phyloP scores from a whole-genome alignment of 164 flowering plant species.

The Kalanchoe fedtschenkoi region DNA sequence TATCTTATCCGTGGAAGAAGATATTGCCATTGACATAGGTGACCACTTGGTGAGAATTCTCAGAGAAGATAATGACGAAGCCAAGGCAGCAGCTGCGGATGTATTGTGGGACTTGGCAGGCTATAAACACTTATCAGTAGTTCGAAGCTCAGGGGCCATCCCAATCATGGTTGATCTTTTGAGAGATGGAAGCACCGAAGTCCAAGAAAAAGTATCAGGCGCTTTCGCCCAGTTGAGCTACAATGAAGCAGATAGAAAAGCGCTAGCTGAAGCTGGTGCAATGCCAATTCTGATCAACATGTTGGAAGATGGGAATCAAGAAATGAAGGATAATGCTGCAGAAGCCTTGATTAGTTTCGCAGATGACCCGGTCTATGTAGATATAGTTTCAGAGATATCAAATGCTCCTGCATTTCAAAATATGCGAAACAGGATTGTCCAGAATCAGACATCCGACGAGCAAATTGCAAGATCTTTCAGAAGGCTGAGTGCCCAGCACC shows the following conservation, averaged over 20 bases:
- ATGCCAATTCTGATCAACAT: conserved; percentile 27
- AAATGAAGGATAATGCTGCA: conserved; percentile 39
- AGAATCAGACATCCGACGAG: conserved; percentile 22
- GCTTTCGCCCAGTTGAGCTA: conserved; percentile 47
- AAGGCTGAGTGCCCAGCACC: conserved; percentile 26
- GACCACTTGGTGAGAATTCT: conserved; percentile 38
- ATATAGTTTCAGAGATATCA: conserved; percentile 21
- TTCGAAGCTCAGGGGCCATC: conserved; percentile 35
- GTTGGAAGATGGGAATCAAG: conserved; percentile 34
- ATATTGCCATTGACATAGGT: conserved; percentile 29
- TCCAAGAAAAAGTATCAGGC: conserved; percentile 33
- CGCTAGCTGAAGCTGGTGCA: conserved; percentile 33
- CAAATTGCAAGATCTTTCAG: conserved; percentile 25
- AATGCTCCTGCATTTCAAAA: conserved; percentile 24
- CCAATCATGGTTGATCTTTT: conserved; percentile 35
- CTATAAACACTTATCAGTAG: conserved; percentile 30
- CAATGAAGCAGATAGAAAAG: conserved; percentile 22
- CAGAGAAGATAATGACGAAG: conserved; percentile 22
- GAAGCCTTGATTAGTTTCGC: conserved; percentile 39
- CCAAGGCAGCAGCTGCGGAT: conserved; percentile 45
- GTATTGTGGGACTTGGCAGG: conserved; percentile 44
- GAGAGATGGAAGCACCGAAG: conserved; percentile 18
- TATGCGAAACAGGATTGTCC: conserved; percentile 23
- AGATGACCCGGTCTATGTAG: conserved; percentile 25
- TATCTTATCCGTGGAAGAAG: conserved; percentile 37